Base-by-base conservation (phyloP, 148 eudicot genomes). In the Nyssa sinensis region DNA sequence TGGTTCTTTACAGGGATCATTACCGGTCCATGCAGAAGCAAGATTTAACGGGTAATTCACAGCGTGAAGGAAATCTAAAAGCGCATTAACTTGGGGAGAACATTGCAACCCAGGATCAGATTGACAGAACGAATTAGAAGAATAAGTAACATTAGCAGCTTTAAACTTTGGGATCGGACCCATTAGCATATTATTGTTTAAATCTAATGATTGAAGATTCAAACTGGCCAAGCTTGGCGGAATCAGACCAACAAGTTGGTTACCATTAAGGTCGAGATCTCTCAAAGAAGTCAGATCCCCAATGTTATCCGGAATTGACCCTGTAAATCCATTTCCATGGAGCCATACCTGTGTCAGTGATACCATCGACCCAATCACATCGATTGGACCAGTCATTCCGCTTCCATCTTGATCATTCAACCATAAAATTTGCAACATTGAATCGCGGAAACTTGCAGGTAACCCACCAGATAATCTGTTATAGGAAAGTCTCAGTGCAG, bases 141-240 rank as follows among this genome's bases (percentile, higher is more conserved):
- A 72, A 76, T 66, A 84, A 58, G 89, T 70, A 13, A 83, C 82
- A 73, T 88, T 83, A 29, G 59, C 70, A 44, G 86, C 72, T 77
- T 77, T 79, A 24, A 89, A 86, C 82, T 81, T 83, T 13, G 92
- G 93, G 32, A 89, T 81, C 3, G 92, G 72, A 77, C 97, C 97
- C 91, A 89, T 84, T 19, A 91, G 53, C 84, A 81, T 35, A 79
- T 91, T 91, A 73, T 91, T 91, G 79, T 80, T 88, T 77, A 91
- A 75, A 80, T 91, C 79, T 73, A 89, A 65, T 8, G 35, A 67
- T 1, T 78, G 51, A 62, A 91, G 69, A 35, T 80, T 65, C 84
- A 91, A 62, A 66, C 69, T 67, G 0, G 89, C 93, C 77, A 91
- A 80, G 71, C 86, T 70, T 55, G 34, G 39, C 11, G 97, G 97